These are phyloP conservation scores for Pistacia integerrima DNA, from an alignment of 345 rosid genomes.

Conservation along the genomic window DNA sequence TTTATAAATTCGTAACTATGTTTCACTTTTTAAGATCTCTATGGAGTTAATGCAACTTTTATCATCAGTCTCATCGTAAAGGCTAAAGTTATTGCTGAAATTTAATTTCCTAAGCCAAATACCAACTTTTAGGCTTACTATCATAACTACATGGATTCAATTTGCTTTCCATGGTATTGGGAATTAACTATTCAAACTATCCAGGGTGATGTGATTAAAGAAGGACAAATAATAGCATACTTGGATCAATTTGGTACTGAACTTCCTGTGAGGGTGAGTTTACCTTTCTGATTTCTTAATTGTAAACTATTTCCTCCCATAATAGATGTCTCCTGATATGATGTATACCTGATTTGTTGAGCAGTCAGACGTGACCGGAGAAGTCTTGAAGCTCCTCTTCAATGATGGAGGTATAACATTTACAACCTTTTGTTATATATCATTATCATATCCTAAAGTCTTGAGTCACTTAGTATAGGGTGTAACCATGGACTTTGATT, in stretches of 20 bases:
- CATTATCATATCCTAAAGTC: slow-evolving; percentile 6
- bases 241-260: slow-evolving; percentile 76
- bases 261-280: slow-evolving; percentile 79
- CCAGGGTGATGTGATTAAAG: slow-evolving; percentile 83
- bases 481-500: neutral
- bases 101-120: neutral
- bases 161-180: neutral
- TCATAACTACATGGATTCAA: neutral
- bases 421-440: slow-evolving; percentile 1
- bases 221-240: slow-evolving; percentile 91
- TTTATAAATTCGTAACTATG: neutral
- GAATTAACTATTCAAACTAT: slow-evolving; percentile 10
- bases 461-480: neutral
- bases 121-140: neutral
- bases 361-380: slow-evolving; percentile 93
- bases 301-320: neutral
- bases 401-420: slow-evolving; percentile 76
- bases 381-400: slow-evolving; percentile 78
- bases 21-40: slow-evolving; percentile 10
- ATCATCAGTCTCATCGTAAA: neutral
- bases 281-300: slow-evolving; percentile 15
- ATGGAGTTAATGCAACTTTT: neutral
- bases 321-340: slow-evolving; percentile 7
- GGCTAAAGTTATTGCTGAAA: neutral
- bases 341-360: slow-evolving; percentile 29